Evolutionary conservation across 2,329 filamentous ascomycete species (phyloP).

Genomic region (Salinomyces thailandicus): DNA sequence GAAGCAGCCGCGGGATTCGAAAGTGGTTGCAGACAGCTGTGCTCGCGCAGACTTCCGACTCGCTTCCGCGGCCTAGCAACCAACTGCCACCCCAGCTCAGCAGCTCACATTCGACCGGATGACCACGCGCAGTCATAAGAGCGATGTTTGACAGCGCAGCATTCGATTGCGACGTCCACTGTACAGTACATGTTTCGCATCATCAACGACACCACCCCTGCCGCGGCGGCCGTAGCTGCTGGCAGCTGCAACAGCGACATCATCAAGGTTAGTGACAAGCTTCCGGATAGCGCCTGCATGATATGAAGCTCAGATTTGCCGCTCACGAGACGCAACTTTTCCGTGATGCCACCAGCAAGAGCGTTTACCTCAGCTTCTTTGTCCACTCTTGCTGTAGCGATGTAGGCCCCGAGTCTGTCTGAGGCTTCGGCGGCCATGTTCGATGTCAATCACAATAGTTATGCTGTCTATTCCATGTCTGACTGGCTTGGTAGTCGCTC

Average conservation of each 20-base stretch:
- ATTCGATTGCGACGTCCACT: too few species aligned
- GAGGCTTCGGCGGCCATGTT: conserved; percentile 10
- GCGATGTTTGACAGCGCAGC: neutral
- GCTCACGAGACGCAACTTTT: too few species aligned
- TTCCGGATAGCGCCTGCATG: neutral
- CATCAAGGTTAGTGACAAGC: neutral
- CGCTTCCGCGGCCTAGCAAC: too few species aligned
- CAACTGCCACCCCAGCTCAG: too few species aligned
- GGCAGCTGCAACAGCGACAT: neutral
- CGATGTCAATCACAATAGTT: conserved; percentile 13
- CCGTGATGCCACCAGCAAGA: too few species aligned
- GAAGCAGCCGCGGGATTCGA: too few species aligned
- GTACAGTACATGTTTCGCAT: neutral
- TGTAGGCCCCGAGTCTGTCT: neutral
- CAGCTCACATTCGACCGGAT: too few species aligned
- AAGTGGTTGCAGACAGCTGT: too few species aligned
- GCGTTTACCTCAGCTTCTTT: too few species aligned
- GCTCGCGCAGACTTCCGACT: too few species aligned
- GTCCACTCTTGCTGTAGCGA: too few species aligned
- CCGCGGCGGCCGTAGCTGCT: neutral
- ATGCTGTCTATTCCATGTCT: conserved; percentile 17
- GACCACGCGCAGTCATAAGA: too few species aligned
- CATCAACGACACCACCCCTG: neutral
- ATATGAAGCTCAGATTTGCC: neutral
- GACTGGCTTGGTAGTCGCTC: conserved; percentile 16